phyloP scores from a whole-genome alignment of 1,139 yeast genomes.

The Ashbya aceris region DNA sequence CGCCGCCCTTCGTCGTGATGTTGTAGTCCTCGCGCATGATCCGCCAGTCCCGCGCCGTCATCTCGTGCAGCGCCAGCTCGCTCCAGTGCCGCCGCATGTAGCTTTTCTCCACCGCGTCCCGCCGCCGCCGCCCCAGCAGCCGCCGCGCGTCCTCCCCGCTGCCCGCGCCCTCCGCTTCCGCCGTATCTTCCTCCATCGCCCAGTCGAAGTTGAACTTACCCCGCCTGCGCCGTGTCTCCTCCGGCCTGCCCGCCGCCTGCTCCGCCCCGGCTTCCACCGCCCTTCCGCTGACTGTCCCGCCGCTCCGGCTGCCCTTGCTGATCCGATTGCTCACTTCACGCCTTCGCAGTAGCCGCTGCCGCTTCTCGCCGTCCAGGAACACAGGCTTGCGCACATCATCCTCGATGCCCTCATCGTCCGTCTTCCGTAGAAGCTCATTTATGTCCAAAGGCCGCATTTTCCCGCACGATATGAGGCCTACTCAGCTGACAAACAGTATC shows the following conservation, averaged over 20 bases:
- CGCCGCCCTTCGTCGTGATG: constrained; percentile 49
- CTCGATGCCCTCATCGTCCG: constrained; percentile 10
- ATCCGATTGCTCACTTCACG: no score
- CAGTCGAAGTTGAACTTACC: constrained; percentile 60
- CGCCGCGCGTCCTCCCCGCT: constrained; percentile 22
- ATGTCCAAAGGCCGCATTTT: constrained; percentile 3
- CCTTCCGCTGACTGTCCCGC: no score
- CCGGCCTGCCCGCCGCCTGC: constrained; percentile 10
- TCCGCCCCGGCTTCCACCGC: constrained; percentile 11
- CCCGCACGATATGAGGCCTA: no score
- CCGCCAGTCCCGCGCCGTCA: constrained; percentile 87
- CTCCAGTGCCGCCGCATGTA: constrained; percentile 52
- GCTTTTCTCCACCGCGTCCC: constrained; percentile 11
- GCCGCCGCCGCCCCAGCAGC: constrained; percentile 13
- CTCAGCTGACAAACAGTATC: background rate
- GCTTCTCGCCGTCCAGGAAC: constrained; percentile 3
- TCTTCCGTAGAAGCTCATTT: constrained; percentile 1
- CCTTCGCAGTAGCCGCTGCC: background rate
- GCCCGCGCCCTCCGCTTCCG: constrained; percentile 38
- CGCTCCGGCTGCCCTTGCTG: no score
- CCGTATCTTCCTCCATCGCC: constrained; percentile 61
- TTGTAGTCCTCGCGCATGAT: constrained; percentile 71
- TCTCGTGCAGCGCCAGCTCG: constrained; percentile 48
- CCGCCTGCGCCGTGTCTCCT: background rate
- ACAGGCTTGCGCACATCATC: constrained; percentile 11